Percentiles rank a stretch among this genome's conserved stretches.
These are phyloP conservation scores for Leishmania mexicana DNA, from an alignment of 208 protist genomes.

Conservation along the genomic window DNA sequence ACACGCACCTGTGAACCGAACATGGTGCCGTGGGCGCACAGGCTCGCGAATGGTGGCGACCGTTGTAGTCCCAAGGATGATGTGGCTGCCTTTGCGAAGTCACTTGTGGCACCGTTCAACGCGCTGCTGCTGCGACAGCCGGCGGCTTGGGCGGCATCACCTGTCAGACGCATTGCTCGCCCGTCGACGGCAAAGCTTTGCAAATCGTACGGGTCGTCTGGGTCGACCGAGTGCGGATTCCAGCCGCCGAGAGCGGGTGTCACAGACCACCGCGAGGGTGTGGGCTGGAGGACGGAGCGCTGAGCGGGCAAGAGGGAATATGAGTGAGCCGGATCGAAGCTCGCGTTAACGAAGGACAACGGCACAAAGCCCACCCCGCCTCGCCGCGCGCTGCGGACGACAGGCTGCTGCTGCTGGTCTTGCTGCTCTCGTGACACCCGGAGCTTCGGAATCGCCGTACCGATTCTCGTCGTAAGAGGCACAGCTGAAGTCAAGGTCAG, in stretches of 20 bases:
- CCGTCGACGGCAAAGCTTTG: slow-evolving; percentile 17
- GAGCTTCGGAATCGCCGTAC: not conserved
- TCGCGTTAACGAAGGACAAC: slow-evolving; percentile 6
- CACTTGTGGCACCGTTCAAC: slow-evolving; percentile 9
- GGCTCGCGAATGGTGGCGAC: not conserved
- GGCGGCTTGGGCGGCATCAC: not conserved
- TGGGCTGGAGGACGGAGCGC: not conserved
- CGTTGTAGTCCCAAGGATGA: not conserved
- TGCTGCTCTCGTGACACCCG: not conserved
- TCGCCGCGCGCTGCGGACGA: not conserved
- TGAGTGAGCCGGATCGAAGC: not conserved
- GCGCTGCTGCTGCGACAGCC: not conserved
- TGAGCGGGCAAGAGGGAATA: not conserved
- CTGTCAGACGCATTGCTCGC: slow-evolving; percentile 16
- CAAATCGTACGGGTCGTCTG: slow-evolving; percentile 16
- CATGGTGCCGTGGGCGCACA: not conserved
- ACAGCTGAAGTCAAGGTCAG: not conserved
- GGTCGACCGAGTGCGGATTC: not conserved
- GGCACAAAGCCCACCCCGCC: slow-evolving; percentile 19
- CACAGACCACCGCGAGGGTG: not conserved
- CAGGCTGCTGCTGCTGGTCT: not conserved
- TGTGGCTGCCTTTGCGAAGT: slow-evolving; percentile 12
- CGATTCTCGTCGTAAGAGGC: no score
- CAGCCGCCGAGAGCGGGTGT: slow-evolving; percentile 2
- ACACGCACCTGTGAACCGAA: slow-evolving; percentile 1